phyloP scores from a whole-genome alignment of 352 stramenopile genomes.

The Phytophthora niederhauseri region DNA sequence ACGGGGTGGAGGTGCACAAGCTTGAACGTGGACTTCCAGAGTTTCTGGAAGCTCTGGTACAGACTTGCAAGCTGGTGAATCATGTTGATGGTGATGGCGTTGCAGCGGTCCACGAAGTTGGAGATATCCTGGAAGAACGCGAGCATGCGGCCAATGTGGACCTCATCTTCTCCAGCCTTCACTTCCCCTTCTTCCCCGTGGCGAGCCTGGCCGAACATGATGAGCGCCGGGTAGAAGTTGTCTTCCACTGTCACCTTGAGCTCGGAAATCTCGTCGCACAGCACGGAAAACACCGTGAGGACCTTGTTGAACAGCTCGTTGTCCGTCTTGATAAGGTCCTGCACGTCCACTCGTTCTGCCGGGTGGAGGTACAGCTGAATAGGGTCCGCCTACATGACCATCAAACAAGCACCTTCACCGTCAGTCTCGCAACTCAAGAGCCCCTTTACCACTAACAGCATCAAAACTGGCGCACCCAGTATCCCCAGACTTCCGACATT shows the following conservation, averaged over 20 bases:
- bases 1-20: constrained; percentile 83
- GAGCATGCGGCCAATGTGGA: constrained; percentile 87
- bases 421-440: background rate
- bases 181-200: constrained; percentile 73
- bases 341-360: constrained; percentile 86
- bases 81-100: constrained; percentile 90
- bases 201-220: constrained; percentile 88
- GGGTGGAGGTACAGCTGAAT: constrained; percentile 85
- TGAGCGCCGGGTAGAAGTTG: constrained; percentile 89
- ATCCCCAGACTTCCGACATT: constrained; percentile 91
- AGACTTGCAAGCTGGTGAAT: constrained; percentile 90
- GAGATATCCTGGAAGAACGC: constrained; percentile 91
- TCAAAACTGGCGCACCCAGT: constrained; percentile 63
- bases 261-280: constrained; percentile 92
- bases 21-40: constrained; percentile 92
- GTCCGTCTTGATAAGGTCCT: constrained; percentile 90
- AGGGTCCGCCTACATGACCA: constrained; percentile 62
- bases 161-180: constrained; percentile 81
- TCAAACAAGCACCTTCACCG: background rate
- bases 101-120: constrained; percentile 92
- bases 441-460: background rate
- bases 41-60: constrained; percentile 87
- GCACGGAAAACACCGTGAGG: constrained; percentile 87
- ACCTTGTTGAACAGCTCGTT: constrained; percentile 93
- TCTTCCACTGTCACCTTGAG: constrained; percentile 91